phyloP scores from a whole-genome alignment of 2,329 filamentous ascomycete genomes.

The Pseudodiploospora longispora region DNA sequence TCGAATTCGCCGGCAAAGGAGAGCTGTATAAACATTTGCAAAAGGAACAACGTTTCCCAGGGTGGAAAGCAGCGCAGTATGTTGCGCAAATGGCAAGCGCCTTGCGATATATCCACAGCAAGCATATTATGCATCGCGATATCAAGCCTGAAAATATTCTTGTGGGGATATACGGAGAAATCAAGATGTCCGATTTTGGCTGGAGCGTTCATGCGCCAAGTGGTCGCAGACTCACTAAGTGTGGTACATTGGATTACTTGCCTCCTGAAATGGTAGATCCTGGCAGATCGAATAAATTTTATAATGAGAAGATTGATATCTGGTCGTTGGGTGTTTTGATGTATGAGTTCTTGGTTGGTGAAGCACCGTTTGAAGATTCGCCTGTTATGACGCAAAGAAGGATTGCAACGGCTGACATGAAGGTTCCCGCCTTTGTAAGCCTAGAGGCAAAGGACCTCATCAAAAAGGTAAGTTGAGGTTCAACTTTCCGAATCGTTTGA shows the following conservation, averaged over 20 bases:
- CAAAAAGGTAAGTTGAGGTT: conserved; percentile 8
- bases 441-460: conserved; percentile 13
- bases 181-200: conserved; percentile 22
- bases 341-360: conserved; percentile 17
- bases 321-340: conserved; percentile 18
- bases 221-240: conserved; percentile 14
- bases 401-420: conserved; percentile 15
- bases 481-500: background rate
- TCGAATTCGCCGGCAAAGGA: conserved; percentile 57
- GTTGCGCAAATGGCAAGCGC: conserved; percentile 83
- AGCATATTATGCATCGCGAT: conserved; percentile 25
- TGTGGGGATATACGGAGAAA: conserved; percentile 19
- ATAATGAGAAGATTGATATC: conserved; percentile 13
- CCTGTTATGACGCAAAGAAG: conserved; percentile 12
- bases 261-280: conserved; percentile 18
- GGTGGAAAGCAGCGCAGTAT: conserved; percentile 80
- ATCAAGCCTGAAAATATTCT: conserved; percentile 18
- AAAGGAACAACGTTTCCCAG: conserved; percentile 69
- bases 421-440: conserved; percentile 12
- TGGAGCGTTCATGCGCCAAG: conserved; percentile 20
- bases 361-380: conserved; percentile 17
- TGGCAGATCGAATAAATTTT: conserved; percentile 2
- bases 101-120: conserved; percentile 34
- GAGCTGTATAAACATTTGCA: conserved; percentile 79
- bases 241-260: conserved; percentile 21